Evolutionary conservation across 345 rosid species (phyloP), one percentile per base, ranked within the genome.

Genomic region (Durio zibethinus): DNA sequence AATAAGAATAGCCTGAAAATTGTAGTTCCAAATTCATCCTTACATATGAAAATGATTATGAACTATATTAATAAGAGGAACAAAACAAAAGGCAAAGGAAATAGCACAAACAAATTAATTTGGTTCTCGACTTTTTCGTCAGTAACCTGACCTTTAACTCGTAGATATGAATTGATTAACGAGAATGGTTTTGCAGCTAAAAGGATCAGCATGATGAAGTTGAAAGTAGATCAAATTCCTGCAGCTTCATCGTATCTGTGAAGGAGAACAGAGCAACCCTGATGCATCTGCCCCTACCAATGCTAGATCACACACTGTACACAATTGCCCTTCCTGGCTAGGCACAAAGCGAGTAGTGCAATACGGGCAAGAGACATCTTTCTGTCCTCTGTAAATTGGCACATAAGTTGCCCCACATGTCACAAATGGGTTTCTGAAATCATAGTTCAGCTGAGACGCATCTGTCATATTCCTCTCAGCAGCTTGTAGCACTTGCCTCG

Each of bases 201-300:
- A 50, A 14, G 1, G 54, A 50, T 15, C n/a, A 16, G 54, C 54
- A 16, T 16, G 54, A 50, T 50, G 16, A 50, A 15, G 54, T 16
- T 50, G 7, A 4, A 50, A 50, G 54, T 50, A 4, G 54, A 48
- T 14, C 5, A 15, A 48, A 48, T 48, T 45, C 2, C 20, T 0
- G 18, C 16, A 12, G 47, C 18, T 50, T 50, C 54, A 50, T 16
- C 54, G 54, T 50, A 60, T 81, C 83, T 89, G 98, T 70, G 97
- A 81, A 23, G 92, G 90, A 77, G 96, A 94, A 78, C 98, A 94
- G 3, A 92, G 82, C 87, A 94, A 82, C 45, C 98, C 98, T 2
- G 97, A 94, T 61, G 98, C 97, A 82, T 94, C 97, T 79, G 94
- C 93, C 8, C 98, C 97, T n/a, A 94, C 87, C 25, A 87, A 89